phyloP scores from a whole-genome alignment of 345 rosid species.

The Lumnitzera racemosa region DNA sequence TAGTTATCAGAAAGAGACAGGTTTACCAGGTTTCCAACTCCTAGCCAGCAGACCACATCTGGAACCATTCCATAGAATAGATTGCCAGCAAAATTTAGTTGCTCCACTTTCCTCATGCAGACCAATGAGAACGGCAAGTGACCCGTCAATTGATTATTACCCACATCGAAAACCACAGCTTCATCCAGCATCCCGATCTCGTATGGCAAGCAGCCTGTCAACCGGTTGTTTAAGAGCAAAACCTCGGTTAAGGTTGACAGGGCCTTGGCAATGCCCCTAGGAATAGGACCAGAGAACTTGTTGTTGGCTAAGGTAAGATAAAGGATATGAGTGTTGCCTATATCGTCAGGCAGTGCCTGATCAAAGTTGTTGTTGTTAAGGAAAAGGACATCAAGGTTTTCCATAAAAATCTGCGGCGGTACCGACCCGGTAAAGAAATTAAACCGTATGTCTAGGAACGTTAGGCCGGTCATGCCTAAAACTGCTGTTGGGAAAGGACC shows the following conservation, averaged over 20 bases:
- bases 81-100: slow-evolving; percentile 64
- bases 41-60: slow-evolving; percentile 45
- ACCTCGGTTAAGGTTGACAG: slow-evolving; percentile 49
- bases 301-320: slow-evolving; percentile 76
- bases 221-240: slow-evolving; percentile 52
- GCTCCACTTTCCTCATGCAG: slow-evolving; percentile 59
- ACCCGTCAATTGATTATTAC: slow-evolving; percentile 62
- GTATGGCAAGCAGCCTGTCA: slow-evolving; percentile 69
- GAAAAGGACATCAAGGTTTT: slow-evolving; percentile 56
- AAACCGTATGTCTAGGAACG: slow-evolving; percentile 73
- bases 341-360: slow-evolving; percentile 40
- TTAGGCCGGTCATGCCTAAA: slow-evolving; percentile 40
- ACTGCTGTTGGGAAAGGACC: slow-evolving; percentile 66
- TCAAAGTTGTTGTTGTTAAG: slow-evolving; percentile 60
- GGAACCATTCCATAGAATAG: slow-evolving; percentile 60
- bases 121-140: slow-evolving; percentile 47
- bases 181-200: slow-evolving; percentile 56
- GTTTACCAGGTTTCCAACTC: slow-evolving; percentile 36
- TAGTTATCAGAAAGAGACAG: slow-evolving; percentile 60
- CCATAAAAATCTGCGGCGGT: slow-evolving; percentile 59
- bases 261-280: slow-evolving; percentile 46
- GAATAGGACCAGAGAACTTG: slow-evolving; percentile 63
- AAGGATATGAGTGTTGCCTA: slow-evolving; percentile 36
- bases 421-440: slow-evolving; percentile 62
- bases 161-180: slow-evolving; percentile 51